phyloP scores from a whole-genome alignment of 768 basidiomycete genomes.

The Boletus sensibilis region DNA sequence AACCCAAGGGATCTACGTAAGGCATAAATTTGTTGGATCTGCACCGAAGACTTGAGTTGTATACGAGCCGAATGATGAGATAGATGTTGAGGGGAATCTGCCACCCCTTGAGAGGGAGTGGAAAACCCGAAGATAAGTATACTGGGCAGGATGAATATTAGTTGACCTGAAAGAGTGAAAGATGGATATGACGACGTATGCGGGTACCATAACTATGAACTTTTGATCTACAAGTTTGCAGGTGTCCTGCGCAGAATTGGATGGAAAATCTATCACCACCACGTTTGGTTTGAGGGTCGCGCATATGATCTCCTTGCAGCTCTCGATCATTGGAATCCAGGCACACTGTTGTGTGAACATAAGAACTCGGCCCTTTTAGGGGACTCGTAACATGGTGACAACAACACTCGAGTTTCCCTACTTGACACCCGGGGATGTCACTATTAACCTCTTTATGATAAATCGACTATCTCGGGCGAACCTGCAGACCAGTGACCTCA shows the following conservation, averaged over 20 bases:
- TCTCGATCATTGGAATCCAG: too few relatives aligned
- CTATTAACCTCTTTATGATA: neutral
- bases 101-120: constrained; percentile 16
- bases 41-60: neutral
- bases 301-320: constrained; percentile 1
- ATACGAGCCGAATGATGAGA: neutral
- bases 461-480: neutral
- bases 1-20: constrained; percentile 6
- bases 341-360: too few relatives aligned
- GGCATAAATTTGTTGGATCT: neutral
- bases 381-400: neutral
- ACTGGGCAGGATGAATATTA: neutral
- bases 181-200: neutral
- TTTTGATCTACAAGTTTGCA: constrained; percentile 4
- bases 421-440: neutral
- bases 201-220: constrained; percentile 2
- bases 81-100: constrained; percentile 12
- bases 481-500: neutral
- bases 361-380: too few relatives aligned
- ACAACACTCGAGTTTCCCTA: too few relatives aligned
- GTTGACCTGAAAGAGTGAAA: neutral
- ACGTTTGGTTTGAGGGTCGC: neutral
- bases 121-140: constrained; percentile 7
- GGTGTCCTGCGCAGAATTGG: constrained; percentile 1
- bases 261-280: neutral